phyloP scores from a whole-genome alignment of 768 basidiomycete species.

The Termitomyces sp. region DNA sequence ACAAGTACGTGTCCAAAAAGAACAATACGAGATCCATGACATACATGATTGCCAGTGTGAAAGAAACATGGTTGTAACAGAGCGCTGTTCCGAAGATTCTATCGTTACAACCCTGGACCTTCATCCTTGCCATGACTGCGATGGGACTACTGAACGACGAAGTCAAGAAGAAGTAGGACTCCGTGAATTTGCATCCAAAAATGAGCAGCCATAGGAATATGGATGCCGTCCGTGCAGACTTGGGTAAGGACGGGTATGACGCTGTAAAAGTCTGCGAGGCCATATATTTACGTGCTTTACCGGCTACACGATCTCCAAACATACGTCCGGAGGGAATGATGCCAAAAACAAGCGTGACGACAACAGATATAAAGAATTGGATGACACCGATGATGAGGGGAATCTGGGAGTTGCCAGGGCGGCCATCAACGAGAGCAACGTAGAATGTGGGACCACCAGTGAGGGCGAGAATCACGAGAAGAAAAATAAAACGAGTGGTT shows the following conservation, averaged over 20 bases:
- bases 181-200: slow-evolving; percentile 93
- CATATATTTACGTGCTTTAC: slow-evolving; percentile 97
- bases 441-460: slow-evolving; percentile 94
- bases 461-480: slow-evolving; percentile 86
- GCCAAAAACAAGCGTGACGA: slow-evolving; percentile 78
- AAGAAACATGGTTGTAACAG: slow-evolving; percentile 90
- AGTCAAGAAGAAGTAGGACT: slow-evolving; percentile 98
- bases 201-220: slow-evolving; percentile 86
- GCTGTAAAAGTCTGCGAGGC: slow-evolving; percentile 99
- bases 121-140: slow-evolving; percentile 93
- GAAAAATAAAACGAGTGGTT: slow-evolving; percentile 87
- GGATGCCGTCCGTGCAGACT: slow-evolving; percentile 73
- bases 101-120: slow-evolving; percentile 87
- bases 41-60: slow-evolving; percentile 97
- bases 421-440: slow-evolving; percentile 78
- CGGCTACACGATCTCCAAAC: slow-evolving; percentile 98
- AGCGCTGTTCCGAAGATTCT: slow-evolving; percentile 72
- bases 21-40: slow-evolving; percentile 96
- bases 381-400: slow-evolving; percentile 91
- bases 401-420: slow-evolving; percentile 50
- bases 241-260: slow-evolving; percentile 79
- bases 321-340: slow-evolving; percentile 93
- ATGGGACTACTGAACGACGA: slow-evolving; percentile 96
- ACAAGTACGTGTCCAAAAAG: slow-evolving; percentile 99
- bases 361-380: slow-evolving; percentile 88